Evolutionary conservation across 768 basidiomycete genomes (phyloP), one percentile per base, ranked within the genome.

Genomic region (Inosperma sp.): DNA sequence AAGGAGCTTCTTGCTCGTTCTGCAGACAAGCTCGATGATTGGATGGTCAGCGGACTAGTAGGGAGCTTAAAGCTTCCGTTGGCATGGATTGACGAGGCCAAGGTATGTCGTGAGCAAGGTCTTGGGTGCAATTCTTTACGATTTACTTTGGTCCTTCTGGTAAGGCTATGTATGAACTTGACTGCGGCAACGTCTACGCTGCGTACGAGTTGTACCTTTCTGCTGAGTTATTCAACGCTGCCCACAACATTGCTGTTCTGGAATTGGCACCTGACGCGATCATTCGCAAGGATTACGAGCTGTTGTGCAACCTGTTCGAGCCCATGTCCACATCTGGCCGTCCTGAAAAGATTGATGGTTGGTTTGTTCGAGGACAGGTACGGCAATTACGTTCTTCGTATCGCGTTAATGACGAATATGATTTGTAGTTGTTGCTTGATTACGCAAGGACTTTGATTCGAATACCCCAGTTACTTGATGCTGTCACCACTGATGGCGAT

Each of bases 261-360:
- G 84, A 93, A 53, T 78, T 99, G 7, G 90, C 88, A 5, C 89
- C 92, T 1, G 95, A 97, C 56, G 90, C 86, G 0, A 74, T 96
- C 48, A 75, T 97, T 25, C 73, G 83, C 7, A 75, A 75, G 35
- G 85, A 88, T 61, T 59, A 72, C 7, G 78, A 76, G 2, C 72
- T 95, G 10, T 68, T 96, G 19, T 72, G 73, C 29, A 74, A 75
- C n/a, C 65, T 97, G 19, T 89, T 97, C 57, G 72, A 69, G 43
- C 75, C 75, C 7, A 83, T 98, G 56, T 72, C 65, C 25, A 57
- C 43, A 19, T 61, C 71, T 19, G 77, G 75, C 9, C 73, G 74
- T 31, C 57, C 62, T 23, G 68, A 69, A 31, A 69, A 68, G 50
- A 59, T 94, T 8, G 80, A 81, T 35, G 82, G 82, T 7, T 96